Percentiles rank a stretch among this genome's conserved stretches.
Evolutionary conservation across 2,329 filamentous ascomycete genomes (phyloP).

Genomic region (Hymenoscyphus fraxineus): DNA sequence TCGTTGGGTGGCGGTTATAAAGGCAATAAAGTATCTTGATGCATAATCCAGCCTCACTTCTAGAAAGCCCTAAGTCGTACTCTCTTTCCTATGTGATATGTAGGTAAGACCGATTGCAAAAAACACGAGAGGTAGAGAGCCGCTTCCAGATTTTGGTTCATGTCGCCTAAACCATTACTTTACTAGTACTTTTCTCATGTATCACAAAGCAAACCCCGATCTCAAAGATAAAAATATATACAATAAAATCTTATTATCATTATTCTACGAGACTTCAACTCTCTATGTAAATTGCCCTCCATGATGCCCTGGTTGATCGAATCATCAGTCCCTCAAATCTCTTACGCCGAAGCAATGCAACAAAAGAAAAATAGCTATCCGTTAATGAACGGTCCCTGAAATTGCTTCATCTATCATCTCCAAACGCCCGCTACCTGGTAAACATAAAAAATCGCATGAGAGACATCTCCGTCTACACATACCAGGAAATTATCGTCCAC

Average conservation of each 20-base stretch:
- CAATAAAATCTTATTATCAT: constrained; percentile 3
- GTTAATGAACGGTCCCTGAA: background rate
- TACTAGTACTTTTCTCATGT: no score
- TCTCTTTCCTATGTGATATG: no score
- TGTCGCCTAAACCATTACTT: no score
- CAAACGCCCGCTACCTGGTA: background rate
- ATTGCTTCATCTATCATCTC: background rate
- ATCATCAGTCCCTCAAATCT: background rate
- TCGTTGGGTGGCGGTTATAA: no score
- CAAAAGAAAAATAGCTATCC: background rate
- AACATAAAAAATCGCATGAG: background rate
- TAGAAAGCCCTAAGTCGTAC: no score
- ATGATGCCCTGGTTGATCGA: background rate
- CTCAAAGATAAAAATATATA: background rate
- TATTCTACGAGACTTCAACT: background rate
- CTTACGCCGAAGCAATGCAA: background rate
- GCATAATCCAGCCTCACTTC: no score
- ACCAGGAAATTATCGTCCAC: constrained; percentile 20
- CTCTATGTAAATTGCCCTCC: background rate
- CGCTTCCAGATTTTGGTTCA: no score
- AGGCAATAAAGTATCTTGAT: no score
- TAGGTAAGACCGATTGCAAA: no score
- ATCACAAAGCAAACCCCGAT: no score
- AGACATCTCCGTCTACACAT: background rate
- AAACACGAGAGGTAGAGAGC: no score